Percentiles rank a stretch among this genome's conserved stretches.
phyloP scores from a whole-genome alignment of 1,284 basidiomycete genomes.

The Ustilago sp. region DNA sequence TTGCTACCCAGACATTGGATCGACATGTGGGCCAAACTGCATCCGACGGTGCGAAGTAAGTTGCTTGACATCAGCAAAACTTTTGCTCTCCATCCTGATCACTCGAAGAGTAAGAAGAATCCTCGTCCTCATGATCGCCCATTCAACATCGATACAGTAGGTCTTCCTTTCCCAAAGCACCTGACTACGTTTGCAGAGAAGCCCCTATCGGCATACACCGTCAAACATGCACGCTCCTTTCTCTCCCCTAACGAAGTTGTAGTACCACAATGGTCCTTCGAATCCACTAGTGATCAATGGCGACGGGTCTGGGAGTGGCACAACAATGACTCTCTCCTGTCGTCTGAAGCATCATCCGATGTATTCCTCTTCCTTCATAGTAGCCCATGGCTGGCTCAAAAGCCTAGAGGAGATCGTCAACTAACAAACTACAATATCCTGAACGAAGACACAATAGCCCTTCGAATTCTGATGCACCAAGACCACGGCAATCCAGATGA shows the following conservation, averaged over 20 bases:
- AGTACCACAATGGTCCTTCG: background rate
- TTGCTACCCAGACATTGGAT: background rate
- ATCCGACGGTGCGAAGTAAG: background rate
- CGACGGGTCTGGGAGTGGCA: background rate
- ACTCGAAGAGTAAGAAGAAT: background rate
- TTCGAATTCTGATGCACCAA: background rate
- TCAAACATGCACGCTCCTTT: background rate
- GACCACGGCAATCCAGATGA: background rate
- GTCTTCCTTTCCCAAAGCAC: background rate
- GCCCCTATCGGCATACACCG: background rate
- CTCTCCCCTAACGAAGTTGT: background rate
- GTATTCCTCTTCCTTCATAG: background rate
- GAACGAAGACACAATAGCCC: background rate
- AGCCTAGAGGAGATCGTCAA: background rate
- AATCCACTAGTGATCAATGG: background rate
- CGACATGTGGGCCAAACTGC: background rate
- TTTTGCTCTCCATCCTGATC: background rate
- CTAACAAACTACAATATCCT: background rate
- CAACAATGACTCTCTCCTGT: background rate
- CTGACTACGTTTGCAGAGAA: background rate
- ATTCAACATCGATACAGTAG: background rate
- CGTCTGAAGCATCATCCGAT: background rate
- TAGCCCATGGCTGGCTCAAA: background rate
- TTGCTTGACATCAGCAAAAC: background rate
- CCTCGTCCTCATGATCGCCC: background rate